These are phyloP conservation scores for Aspergillus ibericus DNA, from an alignment of 2,329 filamentous ascomycete genomes.

Conservation along the genomic window DNA sequence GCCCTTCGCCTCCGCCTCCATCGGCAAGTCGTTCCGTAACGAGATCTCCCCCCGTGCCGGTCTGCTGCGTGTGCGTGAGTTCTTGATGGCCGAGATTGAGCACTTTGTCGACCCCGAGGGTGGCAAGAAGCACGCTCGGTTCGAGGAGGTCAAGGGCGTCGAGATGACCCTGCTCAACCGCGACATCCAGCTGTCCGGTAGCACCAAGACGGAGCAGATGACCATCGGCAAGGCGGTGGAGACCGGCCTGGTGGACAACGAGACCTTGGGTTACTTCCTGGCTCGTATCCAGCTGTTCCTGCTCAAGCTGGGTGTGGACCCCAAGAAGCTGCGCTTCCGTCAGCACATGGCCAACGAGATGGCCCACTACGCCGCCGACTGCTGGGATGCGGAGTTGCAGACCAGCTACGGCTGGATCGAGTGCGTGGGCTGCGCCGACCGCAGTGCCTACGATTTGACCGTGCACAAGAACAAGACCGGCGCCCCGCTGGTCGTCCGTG, in stretches of 20 bases:
- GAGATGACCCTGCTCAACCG: conserved; percentile 83
- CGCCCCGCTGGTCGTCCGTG: conserved; percentile 78
- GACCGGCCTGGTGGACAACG: conserved; percentile 84
- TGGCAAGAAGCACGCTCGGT: conserved; percentile 91
- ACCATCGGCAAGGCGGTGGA: conserved; percentile 84
- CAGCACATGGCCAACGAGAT: conserved; percentile 93
- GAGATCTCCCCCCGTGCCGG: conserved; percentile 93
- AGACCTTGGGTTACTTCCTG: conserved; percentile 96
- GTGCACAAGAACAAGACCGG: conserved; percentile 94
- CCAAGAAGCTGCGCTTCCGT: conserved; percentile 86
- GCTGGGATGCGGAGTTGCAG: conserved; percentile 93
- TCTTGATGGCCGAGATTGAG: conserved; percentile 98
- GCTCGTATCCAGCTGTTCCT: conserved; percentile 92
- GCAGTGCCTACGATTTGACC: conserved; percentile 89
- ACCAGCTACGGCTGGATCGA: conserved; percentile 97
- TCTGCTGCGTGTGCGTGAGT: conserved; percentile 90
- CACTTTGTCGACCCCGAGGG: conserved; percentile 94
- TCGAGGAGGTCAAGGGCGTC: conserved; percentile 78
- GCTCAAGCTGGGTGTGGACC: conserved; percentile 81
- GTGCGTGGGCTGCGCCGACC: conserved; percentile 94
- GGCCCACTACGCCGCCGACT: conserved; percentile 94
- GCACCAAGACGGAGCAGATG: conserved; percentile 71
- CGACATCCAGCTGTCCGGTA: conserved; percentile 80
- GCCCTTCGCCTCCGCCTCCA: conserved; percentile 95
- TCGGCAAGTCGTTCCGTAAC: conserved; percentile 97